phyloP scores from a whole-genome alignment of 306 rosid genomes.

The Hippophae tibetana region DNA sequence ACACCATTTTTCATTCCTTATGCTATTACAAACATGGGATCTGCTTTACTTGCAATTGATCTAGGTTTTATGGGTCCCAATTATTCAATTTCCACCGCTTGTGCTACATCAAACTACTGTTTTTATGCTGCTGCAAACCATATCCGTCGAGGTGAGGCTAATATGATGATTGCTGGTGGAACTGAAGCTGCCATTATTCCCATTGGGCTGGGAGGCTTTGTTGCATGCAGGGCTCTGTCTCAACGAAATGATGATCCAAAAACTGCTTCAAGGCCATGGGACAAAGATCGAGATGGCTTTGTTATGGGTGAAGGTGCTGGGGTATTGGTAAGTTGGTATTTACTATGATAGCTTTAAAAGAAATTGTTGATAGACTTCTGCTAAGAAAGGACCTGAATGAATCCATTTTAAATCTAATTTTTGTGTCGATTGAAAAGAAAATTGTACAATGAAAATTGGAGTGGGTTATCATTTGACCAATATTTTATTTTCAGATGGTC shows the following conservation, averaged over 20 bases:
- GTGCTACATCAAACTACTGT: slow-evolving; percentile 95
- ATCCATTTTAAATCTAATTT: too few species aligned
- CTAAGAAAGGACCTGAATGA: too few species aligned
- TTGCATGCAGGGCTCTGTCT: slow-evolving; percentile 93
- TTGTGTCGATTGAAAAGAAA: too few species aligned
- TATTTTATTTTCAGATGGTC: background rate
- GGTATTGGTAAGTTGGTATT: slow-evolving; percentile 53
- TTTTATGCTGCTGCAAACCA: slow-evolving; percentile 95
- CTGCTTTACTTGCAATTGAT: slow-evolving; percentile 88
- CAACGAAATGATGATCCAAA: slow-evolving; percentile 92
- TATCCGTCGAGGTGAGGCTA: slow-evolving; percentile 98
- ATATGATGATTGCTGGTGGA: slow-evolving; percentile 94
- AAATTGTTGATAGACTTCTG: background rate
- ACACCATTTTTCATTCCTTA: slow-evolving; percentile 94
- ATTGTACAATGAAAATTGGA: background rate
- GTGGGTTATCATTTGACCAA: background rate
- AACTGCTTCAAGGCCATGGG: slow-evolving; percentile 99
- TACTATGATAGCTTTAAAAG: background rate
- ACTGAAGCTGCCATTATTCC: slow-evolving; percentile 96
- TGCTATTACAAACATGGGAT: slow-evolving; percentile 91
- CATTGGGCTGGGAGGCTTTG: slow-evolving; percentile 88
- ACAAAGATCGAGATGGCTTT: slow-evolving; percentile 88
- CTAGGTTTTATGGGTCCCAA: slow-evolving; percentile 96
- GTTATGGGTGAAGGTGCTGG: slow-evolving; percentile 99
- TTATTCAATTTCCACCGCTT: slow-evolving; percentile 91